Base-by-base conservation (phyloP, 164 flowering plant species). In the Stephania cephalantha region DNA sequence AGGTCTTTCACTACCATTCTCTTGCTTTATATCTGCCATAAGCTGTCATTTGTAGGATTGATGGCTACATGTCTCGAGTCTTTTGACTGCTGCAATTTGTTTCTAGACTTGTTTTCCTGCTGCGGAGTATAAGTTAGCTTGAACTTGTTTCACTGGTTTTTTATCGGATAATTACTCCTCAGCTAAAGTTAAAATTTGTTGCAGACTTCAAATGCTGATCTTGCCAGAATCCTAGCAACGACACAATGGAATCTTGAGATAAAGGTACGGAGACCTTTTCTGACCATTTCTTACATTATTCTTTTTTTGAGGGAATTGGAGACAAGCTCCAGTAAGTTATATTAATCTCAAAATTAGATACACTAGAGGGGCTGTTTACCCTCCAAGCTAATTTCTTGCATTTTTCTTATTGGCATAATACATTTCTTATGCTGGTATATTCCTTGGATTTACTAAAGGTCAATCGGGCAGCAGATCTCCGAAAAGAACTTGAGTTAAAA, bases 191-290 rank as follows among this genome's bases (percentile, higher is more conserved):
- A 45, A 74, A 76, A 22, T 20, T 68, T 75, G 71, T 85, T 89
- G 87, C 95, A 95, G 99, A 90, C 88, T 82, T 78, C 81, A 65
- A 95, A 93, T 87, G 92, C 93, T 81, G 90, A 90, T 76, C 96
- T 95, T 79, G 91, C 98, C 42, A 90, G 81, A 80, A 86, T 92
- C 68, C 91, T 93, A 76, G 99, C 95, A 63, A 45, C 87, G 20
- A 86, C 81, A 13, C 98, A 93, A 80, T 84, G 94, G 88, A 90
- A 90, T 82, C 95, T 93, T 75, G 93, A 90, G 87, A 81, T 85
- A 17, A 92, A 93, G 99, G 99, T 93, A 89, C 73, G 31, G 69
- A n/a, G 71, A 63, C 68, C 67, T 70, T 46, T 71, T 75, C 69
- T 20, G 65, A 35, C 69, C 15, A 9, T 61, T 11, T 13, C 22